Evolutionary conservation across 1,284 basidiomycete genomes (phyloP).

Genomic region (Rhodotorula glutinis): DNA sequence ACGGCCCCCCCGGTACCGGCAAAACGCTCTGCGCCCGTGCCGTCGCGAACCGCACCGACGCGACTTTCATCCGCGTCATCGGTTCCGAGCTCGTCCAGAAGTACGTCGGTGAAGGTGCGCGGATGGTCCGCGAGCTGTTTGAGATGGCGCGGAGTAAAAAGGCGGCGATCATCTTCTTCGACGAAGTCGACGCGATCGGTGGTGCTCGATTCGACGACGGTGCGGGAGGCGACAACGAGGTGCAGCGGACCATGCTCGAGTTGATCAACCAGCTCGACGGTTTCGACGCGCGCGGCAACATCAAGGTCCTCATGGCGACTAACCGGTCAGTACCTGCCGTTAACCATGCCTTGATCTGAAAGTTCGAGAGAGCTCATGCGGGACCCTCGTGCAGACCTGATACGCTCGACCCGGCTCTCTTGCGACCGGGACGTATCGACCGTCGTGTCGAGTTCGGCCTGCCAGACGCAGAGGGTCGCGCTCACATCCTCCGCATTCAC

Average conservation of each 20-base stretch:
- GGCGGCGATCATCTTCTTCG: conserved; percentile 99
- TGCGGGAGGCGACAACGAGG: conserved; percentile 98
- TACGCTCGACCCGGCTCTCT: conserved; percentile 92
- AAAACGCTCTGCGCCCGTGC: conserved; percentile 98
- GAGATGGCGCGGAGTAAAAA: conserved; percentile 99
- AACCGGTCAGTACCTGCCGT: conserved; percentile 65
- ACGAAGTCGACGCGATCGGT: conserved; percentile 96
- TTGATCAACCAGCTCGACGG: conserved; percentile 98
- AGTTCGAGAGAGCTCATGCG: too few relatives aligned
- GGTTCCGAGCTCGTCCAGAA: conserved; percentile 99
- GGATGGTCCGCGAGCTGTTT: conserved; percentile 98
- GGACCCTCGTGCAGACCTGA: conserved; percentile 89
- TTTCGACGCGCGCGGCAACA: conserved; percentile 97
- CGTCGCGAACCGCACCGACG: conserved; percentile 97
- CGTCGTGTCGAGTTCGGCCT: conserved; percentile 92
- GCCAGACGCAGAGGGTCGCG: conserved; percentile 93
- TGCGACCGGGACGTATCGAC: conserved; percentile 94
- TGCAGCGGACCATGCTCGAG: conserved; percentile 99
- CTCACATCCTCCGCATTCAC: conserved; percentile 95
- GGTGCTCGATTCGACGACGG: conserved; percentile 97
- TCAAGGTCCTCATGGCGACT: conserved; percentile 99
- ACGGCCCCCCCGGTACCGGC: conserved; percentile 92
- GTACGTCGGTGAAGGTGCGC: conserved; percentile 97
- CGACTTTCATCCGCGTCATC: conserved; percentile 98
- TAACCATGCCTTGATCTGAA: too few relatives aligned